These are phyloP conservation scores for Panicum virgatum DNA, from an alignment of 202 grass and related monocot genomes.

Conservation along the genomic window DNA sequence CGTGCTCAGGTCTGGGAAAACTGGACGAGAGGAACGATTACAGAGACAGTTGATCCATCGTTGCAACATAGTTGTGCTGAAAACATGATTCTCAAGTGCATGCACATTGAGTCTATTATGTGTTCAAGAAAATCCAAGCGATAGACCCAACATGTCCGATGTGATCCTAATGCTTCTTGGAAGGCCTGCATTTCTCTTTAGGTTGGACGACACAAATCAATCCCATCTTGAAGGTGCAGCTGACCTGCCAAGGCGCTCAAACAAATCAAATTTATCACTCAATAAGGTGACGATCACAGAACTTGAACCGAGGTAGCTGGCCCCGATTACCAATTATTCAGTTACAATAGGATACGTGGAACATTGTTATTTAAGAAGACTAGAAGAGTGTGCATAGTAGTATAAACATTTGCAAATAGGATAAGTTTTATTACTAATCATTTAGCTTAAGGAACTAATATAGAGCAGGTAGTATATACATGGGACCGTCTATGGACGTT, in stretches of 20 bases:
- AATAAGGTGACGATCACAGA: slow-evolving; percentile 59
- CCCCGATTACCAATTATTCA: neutral
- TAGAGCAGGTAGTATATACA: too few relatives aligned
- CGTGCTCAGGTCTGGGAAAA: slow-evolving; percentile 38
- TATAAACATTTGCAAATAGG: neutral
- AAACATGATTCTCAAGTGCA: slow-evolving; percentile 34
- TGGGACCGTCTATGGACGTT: too few relatives aligned
- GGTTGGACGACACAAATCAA: slow-evolving; percentile 12
- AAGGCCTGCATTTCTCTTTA: slow-evolving; percentile 45
- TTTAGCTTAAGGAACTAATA: neutral
- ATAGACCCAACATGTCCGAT: slow-evolving; percentile 46
- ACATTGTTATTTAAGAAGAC: too few relatives aligned
- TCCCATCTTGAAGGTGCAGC: neutral
- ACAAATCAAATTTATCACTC: slow-evolving; percentile 1
- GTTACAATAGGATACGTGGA: neutral
- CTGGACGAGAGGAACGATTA: slow-evolving; percentile 33
- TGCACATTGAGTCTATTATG: slow-evolving; percentile 54
- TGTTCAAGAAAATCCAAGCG: slow-evolving; percentile 48
- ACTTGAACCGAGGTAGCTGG: slow-evolving; percentile 45
- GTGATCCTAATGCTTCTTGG: slow-evolving; percentile 56
- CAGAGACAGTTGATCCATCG: slow-evolving; percentile 26
- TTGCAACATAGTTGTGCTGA: neutral
- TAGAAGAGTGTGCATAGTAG: neutral
- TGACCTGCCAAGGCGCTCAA: neutral
- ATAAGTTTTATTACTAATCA: neutral